A percentile compares a stretch with the other conserved stretches of the same genome.
phyloP scores from a whole-genome alignment of 2,329 filamentous ascomycete genomes.

The Talaromyces amestolkiae region DNA sequence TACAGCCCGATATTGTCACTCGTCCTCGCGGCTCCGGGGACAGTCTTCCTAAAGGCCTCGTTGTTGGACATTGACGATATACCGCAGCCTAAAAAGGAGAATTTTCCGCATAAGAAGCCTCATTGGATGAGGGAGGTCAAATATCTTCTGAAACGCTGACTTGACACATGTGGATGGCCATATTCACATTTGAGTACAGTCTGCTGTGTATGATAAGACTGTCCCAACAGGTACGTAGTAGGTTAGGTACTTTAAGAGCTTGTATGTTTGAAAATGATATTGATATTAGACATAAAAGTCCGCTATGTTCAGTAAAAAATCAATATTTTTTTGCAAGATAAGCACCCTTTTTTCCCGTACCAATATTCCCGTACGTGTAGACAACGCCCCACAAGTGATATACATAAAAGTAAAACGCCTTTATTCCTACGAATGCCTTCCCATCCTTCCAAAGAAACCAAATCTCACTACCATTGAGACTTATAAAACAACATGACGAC shows the following conservation, averaged over 20 bases:
- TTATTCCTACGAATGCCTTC: background rate
- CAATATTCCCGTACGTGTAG: background rate
- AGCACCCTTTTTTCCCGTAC: background rate
- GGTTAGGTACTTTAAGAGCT: background rate
- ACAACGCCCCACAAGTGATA: background rate
- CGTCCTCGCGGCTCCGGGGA: background rate
- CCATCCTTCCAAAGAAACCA: background rate
- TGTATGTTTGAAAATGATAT: background rate
- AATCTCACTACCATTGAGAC: background rate
- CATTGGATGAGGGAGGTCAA: background rate
- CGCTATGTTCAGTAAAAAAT: background rate
- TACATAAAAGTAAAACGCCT: background rate
- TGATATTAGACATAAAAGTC: background rate
- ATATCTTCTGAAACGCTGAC: background rate
- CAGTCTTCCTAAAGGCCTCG: background rate
- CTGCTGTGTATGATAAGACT: background rate
- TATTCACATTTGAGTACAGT: background rate
- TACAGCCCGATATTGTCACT: conserved; percentile 1
- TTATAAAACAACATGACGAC: background rate
- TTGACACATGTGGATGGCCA: background rate
- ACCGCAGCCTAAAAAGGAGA: background rate
- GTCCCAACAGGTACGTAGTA: background rate
- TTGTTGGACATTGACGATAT: background rate
- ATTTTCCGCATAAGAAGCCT: background rate
- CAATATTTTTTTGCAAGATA: background rate